Percentiles rank a stretch among this genome's conserved stretches.
Evolutionary conservation across 2,329 filamentous ascomycete genomes (phyloP).

Genomic region (Neophaeococcomyces aloes): DNA sequence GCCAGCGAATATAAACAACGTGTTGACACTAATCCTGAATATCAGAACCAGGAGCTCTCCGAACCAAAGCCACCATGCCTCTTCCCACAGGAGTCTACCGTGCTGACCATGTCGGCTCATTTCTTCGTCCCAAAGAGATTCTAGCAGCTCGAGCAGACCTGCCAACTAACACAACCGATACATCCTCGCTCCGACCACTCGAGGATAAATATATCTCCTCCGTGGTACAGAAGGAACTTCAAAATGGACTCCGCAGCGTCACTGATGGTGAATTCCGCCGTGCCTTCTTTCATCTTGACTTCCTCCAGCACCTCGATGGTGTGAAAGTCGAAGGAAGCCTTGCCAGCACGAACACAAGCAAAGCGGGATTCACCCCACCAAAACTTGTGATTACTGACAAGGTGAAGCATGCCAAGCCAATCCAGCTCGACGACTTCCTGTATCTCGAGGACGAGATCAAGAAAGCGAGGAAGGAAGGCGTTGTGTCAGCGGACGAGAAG

Average conservation of each 20-base stretch:
- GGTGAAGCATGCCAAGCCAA: slow-evolving; percentile 42
- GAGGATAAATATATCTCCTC: slow-evolving; percentile 42
- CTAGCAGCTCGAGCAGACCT: slow-evolving; percentile 41
- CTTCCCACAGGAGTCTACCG: slow-evolving; percentile 28
- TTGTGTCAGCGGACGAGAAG: background rate
- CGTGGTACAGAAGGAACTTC: slow-evolving; percentile 41
- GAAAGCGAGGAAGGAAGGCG: slow-evolving; percentile 1
- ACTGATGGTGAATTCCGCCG: slow-evolving; percentile 50
- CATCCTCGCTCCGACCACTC: slow-evolving; percentile 38
- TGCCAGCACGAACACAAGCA: slow-evolving; percentile 23
- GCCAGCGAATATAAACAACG: too few relatives aligned
- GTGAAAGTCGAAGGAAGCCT: slow-evolving; percentile 41
- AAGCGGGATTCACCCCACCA: slow-evolving; percentile 39
- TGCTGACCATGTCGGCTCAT: slow-evolving; percentile 48
- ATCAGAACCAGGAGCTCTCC: too few relatives aligned
- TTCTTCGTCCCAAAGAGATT: slow-evolving; percentile 42
- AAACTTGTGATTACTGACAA: slow-evolving; percentile 45
- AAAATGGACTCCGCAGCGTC: slow-evolving; percentile 40
- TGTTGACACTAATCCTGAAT: too few relatives aligned
- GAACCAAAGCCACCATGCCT: slow-evolving; percentile 12
- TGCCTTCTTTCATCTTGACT: slow-evolving; percentile 50
- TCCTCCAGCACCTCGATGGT: slow-evolving; percentile 44
- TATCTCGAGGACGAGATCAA: slow-evolving; percentile 42
- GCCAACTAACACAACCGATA: slow-evolving; percentile 33
- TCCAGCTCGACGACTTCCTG: slow-evolving; percentile 48